Percentiles rank a stretch among this genome's conserved stretches.
These are phyloP conservation scores for Cladosporium phlei DNA, from an alignment of 2,329 filamentous ascomycete species.

Conservation along the genomic window DNA sequence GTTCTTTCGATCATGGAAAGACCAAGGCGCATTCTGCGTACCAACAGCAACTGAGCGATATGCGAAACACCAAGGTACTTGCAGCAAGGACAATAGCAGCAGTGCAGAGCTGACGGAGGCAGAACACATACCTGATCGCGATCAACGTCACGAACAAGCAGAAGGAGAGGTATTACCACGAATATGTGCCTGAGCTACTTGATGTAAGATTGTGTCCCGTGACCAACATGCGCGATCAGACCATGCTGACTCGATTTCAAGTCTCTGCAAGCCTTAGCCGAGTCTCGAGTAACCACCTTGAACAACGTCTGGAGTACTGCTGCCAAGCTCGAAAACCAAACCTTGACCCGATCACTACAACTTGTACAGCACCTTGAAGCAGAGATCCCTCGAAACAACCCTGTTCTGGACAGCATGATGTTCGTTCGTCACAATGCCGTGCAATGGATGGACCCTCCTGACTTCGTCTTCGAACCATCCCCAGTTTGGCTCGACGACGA, in stretches of 20 bases:
- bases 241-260: conserved; percentile 20
- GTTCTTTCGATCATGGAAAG: conserved; percentile 80
- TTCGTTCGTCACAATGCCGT: conserved; percentile 88
- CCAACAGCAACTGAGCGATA: conserved; percentile 86
- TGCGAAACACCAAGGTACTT: conserved; percentile 79
- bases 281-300: conserved; percentile 77
- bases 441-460: conserved; percentile 74
- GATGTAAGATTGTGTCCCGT: conserved; percentile 55
- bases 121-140: conserved; percentile 91
- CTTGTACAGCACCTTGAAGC: conserved; percentile 67
- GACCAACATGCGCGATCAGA: background rate
- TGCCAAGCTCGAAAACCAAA: conserved; percentile 71
- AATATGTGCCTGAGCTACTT: conserved; percentile 89
- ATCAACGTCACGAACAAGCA: conserved; percentile 98
- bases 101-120: conserved; percentile 13
- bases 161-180: conserved; percentile 95
- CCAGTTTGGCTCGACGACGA: conserved; percentile 96
- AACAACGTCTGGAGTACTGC: conserved; percentile 83
- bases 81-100: conserved; percentile 41
- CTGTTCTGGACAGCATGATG: conserved; percentile 93
- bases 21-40: conserved; percentile 85
- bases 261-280: conserved; percentile 83
- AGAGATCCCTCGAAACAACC: conserved; percentile 84
- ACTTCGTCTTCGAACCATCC: conserved; percentile 87
- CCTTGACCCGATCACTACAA: conserved; percentile 67